Evolutionary conservation across 176 grass and related monocot species (phyloP), one percentile per base, ranked within the genome.

Genomic region (Miscanthus lutarioriparius): DNA sequence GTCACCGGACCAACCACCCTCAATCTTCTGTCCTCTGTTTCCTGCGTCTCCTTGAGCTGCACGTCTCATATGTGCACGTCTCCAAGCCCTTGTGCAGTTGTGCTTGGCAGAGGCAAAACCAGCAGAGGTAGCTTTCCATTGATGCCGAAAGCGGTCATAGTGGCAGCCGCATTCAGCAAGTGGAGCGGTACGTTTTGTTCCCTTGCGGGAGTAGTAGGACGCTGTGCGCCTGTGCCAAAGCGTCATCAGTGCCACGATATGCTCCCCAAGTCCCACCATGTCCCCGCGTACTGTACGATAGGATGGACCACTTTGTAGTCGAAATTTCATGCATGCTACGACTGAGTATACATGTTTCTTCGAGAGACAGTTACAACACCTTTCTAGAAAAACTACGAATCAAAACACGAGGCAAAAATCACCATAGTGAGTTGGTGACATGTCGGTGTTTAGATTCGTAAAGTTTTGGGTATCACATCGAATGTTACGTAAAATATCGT

Each of bases 11-110:
- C n/a, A n/a, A n/a, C n/a, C n/a, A n/a, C n/a, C n/a, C n/a, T n/a
- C n/a, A n/a, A 80, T 36, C 41, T 80, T 68, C 27, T 51, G 27
- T 23, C 64, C 63, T 37, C 11, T 37, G 78, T 69, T 81, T 80
- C 14, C 64, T 8, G 62, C 41, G 19, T 36, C 62, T 20, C 77
- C 58, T 14, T 35, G 77, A 39, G 28, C n/a, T n/a, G n/a, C n/a
- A n/a, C n/a, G n/a, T 16, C 3, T 23, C 30, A 12, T 10, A 19
- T 22, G 13, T 2, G 22, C 38, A 28, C 54, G 53, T 8, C 35
- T 36, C 5, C 40, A 67, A 20, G 26, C 12, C 63, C 27, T 65
- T 64, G 28, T 1, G 28, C 28, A 30, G 28, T 30, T 30, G 6
- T 45, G n/a, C 22, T 26, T 17, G 15, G 3, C 72, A 48, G 58